phyloP scores from a whole-genome alignment of 2,329 filamentous ascomycete genomes.

The Aquanectria penicillioides region DNA sequence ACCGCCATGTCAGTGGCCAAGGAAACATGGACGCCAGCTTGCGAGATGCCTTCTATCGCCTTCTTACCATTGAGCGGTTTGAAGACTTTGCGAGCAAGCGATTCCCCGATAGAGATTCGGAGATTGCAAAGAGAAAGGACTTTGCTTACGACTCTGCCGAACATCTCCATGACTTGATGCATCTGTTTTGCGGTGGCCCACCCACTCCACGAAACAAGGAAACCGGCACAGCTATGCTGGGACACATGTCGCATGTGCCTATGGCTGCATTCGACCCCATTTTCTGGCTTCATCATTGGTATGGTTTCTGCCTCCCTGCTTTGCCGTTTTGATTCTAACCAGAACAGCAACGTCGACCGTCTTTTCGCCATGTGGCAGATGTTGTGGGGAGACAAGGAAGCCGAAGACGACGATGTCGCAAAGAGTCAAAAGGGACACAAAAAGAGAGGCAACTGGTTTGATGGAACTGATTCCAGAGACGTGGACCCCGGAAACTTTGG shows the following conservation, averaged over 20 bases:
- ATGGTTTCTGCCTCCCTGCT: background rate
- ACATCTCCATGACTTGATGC: background rate
- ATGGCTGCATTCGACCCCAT: conserved; percentile 26
- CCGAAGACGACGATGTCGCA: no score
- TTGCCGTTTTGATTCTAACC: background rate
- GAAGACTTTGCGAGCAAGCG: conserved; percentile 1
- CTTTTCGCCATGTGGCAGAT: conserved; percentile 7
- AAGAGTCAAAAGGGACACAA: no score
- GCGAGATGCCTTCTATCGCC: conserved; percentile 4
- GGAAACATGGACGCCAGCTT: conserved; percentile 1
- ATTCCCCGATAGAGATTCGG: background rate
- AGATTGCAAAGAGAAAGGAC: background rate
- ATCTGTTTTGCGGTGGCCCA: background rate
- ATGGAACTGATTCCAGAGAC: background rate
- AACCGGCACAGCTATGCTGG: background rate
- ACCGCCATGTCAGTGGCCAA: background rate
- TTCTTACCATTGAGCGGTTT: background rate
- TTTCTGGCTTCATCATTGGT: conserved; percentile 30
- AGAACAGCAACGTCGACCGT: conserved; percentile 2
- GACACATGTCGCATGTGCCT: conserved; percentile 23
- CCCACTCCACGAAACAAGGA: background rate
- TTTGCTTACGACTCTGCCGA: background rate
- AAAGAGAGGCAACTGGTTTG: background rate
- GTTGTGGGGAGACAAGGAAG: background rate
- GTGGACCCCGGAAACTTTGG: background rate